Conservation (phyloP, 345 rosid species). For the Moricandia arvensis region DNA sequence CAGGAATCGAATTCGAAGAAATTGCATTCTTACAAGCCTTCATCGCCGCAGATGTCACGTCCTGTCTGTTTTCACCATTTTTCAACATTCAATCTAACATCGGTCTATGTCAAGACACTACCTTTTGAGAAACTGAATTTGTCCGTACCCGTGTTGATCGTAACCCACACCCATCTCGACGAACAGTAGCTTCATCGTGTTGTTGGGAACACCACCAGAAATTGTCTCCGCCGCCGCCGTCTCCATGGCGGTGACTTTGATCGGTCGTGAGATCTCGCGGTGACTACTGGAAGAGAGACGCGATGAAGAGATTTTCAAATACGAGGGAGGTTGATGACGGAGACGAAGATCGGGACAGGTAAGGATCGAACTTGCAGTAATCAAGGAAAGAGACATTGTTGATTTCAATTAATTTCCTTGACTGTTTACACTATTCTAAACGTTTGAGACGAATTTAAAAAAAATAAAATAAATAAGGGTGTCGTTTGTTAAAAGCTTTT, state of each 20-base stretch:
- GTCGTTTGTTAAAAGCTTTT: neutral
- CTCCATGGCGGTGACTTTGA: conserved; percentile 49
- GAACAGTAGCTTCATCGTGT: conserved; percentile 71
- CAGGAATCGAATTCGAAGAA: conserved; percentile 91
- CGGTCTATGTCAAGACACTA: neutral
- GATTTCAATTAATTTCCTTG: neutral
- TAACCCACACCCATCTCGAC: conserved; percentile 99
- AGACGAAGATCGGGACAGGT: conserved; percentile 16
- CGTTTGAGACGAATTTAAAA: neutral
- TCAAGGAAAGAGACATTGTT: conserved; percentile 23
- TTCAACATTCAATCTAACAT: no score
- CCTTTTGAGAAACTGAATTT: neutral
- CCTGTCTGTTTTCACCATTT: conserved; percentile 37
- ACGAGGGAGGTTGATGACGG: conserved; percentile 20
- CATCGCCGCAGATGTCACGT: conserved; percentile 81
- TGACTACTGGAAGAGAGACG: neutral
- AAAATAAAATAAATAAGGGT: neutral
- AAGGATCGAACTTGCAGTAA: neutral
- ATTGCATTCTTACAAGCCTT: conserved; percentile 90
- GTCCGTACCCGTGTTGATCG: conserved; percentile 80
- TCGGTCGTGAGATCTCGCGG: conserved; percentile 29
- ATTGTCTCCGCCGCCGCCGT: conserved; percentile 31
- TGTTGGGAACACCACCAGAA: conserved; percentile 34
- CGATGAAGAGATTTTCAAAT: neutral
- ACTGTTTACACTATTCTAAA: neutral